Base-by-base conservation (phyloP, 2,329 filamentous ascomycete genomes). In the Fusarium guadeloupense region DNA sequence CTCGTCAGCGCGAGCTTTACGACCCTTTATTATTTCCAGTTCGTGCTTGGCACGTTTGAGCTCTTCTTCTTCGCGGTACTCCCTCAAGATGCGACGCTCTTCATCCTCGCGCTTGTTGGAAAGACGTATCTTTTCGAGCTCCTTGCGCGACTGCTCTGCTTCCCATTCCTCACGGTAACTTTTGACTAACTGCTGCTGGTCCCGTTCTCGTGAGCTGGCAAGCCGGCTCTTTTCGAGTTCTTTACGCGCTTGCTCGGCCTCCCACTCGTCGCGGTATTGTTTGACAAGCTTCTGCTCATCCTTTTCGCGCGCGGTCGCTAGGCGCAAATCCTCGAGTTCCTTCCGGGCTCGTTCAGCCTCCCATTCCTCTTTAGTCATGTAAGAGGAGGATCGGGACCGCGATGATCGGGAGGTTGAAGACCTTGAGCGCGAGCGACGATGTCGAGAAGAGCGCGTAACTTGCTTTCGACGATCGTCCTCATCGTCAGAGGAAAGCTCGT, bases 31-130 rank as follows among this genome's bases (percentile, higher is more conserved):
- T 19, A 76, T 74, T 23, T 82, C 78, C 2, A 85, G 73, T 70
- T 82, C 82, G 31, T 73, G 74, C 70, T 81, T 82, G 34, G 80
- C 78, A 4, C 75, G 77, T 48, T 80, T 77, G 23, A 85, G 77
- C 66, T 85, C 82, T 16, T 81, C 79, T 35, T 81, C 78, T 54
- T 63, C 59, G 6, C 34, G 60, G 26, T 72, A 75, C 49, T 79
- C 76, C 54, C 79, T 77, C 49, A 80, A 64, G 16, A 71, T 63
- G 13, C 74, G 75, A 26, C 68, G 70, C 20, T 76, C 68, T 28
- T 74, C 72, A 19, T 77, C 71, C 4, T 74, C 80, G 64, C 71
- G 78, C 12, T 53, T 35, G 17, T 54, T 64, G 43, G 54, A 28
- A 31, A 64, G 26, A 9, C 46, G 55, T 35, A 69, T 41, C 23